Conservation (phyloP, 805 yeast genomes). For the Scheffersomyces ergatensis region DNA sequence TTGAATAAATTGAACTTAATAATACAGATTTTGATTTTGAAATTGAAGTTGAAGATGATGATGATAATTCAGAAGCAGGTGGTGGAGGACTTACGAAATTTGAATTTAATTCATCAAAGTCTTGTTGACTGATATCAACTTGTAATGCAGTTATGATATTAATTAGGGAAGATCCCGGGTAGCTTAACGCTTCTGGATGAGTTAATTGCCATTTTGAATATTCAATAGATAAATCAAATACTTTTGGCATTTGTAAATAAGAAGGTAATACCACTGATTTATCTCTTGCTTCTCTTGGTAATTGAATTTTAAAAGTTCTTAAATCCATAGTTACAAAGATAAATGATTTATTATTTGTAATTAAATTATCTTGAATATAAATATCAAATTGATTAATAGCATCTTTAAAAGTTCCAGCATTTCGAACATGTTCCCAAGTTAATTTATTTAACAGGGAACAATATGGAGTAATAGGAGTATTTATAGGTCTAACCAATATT, state of each 20-base stretch:
- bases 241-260: constrained; percentile 70
- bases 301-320: constrained; percentile 72
- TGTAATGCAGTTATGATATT: constrained; percentile 49
- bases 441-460: constrained; percentile 52
- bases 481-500: constrained; percentile 56
- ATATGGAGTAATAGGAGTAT: constrained; percentile 62
- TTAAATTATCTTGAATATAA: constrained; percentile 43
- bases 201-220: constrained; percentile 65
- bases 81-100: constrained; percentile 6
- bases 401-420: constrained; percentile 59
- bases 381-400: constrained; percentile 57
- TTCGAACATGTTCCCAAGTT: constrained; percentile 60
- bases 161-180: constrained; percentile 30
- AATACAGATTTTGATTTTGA: constrained; percentile 4
- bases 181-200: constrained; percentile 50
- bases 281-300: constrained; percentile 80
- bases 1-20: constrained; percentile 28
- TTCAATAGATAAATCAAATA: constrained; percentile 76
- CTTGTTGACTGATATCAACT: constrained; percentile 24
- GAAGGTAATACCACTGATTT: constrained; percentile 68
- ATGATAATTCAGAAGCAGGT: constrained; percentile 1
- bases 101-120: constrained; percentile 6
- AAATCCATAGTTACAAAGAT: constrained; percentile 65
- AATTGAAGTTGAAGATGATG: not conserved
- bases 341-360: constrained; percentile 47